Evolutionary conservation across 345 rosid genomes (phyloP).

Genomic region (Eucalyptus tenuipes): DNA sequence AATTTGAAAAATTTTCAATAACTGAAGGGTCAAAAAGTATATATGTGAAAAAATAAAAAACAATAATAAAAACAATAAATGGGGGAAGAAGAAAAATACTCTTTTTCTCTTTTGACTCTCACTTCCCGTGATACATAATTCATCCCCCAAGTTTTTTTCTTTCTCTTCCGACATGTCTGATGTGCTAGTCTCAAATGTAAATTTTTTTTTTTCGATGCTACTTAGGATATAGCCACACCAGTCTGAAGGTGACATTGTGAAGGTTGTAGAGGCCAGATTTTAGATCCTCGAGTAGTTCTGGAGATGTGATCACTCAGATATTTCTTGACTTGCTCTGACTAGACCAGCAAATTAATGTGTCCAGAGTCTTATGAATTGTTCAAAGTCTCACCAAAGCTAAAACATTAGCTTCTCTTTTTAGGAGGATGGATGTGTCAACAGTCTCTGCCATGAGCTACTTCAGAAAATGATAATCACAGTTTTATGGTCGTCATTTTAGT

Average conservation of each 20-base stretch:
- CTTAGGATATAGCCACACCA: not conserved
- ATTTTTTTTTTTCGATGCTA: too few relatives aligned
- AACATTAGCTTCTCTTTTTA: not conserved
- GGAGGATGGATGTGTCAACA: not conserved
- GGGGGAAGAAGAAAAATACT: too few relatives aligned
- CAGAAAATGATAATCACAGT: not conserved
- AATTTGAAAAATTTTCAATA: too few relatives aligned
- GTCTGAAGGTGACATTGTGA: not conserved
- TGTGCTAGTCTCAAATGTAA: too few relatives aligned
- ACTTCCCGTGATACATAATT: too few relatives aligned
- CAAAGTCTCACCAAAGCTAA: not conserved
- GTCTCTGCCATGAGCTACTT: not conserved
- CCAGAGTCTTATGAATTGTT: not conserved
- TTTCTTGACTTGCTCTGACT: not conserved
- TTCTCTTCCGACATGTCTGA: too few relatives aligned
- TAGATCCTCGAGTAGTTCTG: not conserved
- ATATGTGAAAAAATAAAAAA: too few relatives aligned
- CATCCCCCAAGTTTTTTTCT: too few relatives aligned
- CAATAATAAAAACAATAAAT: too few relatives aligned
- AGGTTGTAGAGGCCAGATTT: not conserved
- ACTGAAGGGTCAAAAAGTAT: too few relatives aligned
- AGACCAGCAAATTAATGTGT: not conserved
- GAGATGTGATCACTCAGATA: not conserved
- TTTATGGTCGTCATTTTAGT: not conserved
- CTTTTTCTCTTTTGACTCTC: too few relatives aligned